These are phyloP conservation scores for Chenopodium berlandieri DNA, from an alignment of 148 eudicot genomes.

Conservation along the genomic window DNA sequence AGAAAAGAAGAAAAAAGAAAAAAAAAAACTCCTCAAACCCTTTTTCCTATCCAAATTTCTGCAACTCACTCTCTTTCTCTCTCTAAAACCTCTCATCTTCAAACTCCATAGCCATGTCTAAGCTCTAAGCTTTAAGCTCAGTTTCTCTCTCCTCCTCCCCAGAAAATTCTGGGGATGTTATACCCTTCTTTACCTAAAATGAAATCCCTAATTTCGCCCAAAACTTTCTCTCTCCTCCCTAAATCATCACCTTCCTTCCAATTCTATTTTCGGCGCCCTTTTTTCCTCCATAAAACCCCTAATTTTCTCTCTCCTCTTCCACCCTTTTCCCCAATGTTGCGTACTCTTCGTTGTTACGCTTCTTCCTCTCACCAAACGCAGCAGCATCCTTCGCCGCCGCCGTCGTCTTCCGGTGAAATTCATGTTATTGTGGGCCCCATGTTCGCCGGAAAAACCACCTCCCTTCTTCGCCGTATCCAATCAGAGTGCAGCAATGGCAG, in stretches of 20 bases:
- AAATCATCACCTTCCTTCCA: slow-evolving; percentile 15
- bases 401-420: slow-evolving; percentile 42
- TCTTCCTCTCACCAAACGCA: slow-evolving; percentile 13
- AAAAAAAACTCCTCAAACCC: background rate
- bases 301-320: slow-evolving; percentile 4
- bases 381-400: background rate
- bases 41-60: too few species aligned
- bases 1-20: too few species aligned
- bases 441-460: slow-evolving; percentile 92
- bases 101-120: slow-evolving; percentile 13
- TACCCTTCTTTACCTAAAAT: slow-evolving; percentile 27
- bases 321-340: slow-evolving; percentile 13
- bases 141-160: background rate
- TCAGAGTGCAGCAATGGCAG: slow-evolving; percentile 55
- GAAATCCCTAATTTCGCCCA: slow-evolving; percentile 39
- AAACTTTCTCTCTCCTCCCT: slow-evolving; percentile 28
- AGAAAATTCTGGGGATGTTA: slow-evolving; percentile 5
- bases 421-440: slow-evolving; percentile 92
- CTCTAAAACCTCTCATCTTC: background rate
- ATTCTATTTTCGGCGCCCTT: slow-evolving; percentile 3
- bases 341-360: slow-evolving; percentile 19
- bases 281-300: background rate
- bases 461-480: slow-evolving; percentile 64
- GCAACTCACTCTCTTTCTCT: background rate
- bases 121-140: background rate